Evolutionary conservation across 2,329 filamentous ascomycete genomes (phyloP), one percentile per base, ranked within the genome.

Genomic region (Sporothrix globosa): DNA sequence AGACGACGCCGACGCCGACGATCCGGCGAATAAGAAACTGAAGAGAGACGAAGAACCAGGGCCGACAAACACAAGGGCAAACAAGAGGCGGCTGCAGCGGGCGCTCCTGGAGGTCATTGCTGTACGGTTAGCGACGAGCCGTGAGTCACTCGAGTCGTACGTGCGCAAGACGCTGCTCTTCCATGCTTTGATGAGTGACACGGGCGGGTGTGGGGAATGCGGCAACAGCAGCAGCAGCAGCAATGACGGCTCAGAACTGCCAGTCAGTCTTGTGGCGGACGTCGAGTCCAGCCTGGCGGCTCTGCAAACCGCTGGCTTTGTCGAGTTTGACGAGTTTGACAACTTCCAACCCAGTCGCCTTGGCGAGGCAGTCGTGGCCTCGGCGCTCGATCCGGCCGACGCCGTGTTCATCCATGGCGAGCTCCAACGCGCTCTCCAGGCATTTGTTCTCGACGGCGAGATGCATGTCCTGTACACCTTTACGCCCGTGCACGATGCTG

Each of bases 391-490:
- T 67, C 91, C 91, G 0, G 90, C 92, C 71, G 91, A 93, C 74
- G 91, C 91, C 0, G 79, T 92, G 0, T 93, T 93, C 74, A 84
- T 93, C 21, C 83, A 93, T 74, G 83, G 87, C 60, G 91, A 94
- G 77, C 82, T 93, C 63, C 84, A 84, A 70, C 85, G 85, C 74
- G 90, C 91, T 0, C 82, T 93, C 2, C 83, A 86, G 72, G 90
- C 89, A 1, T 93, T 94, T 75, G 91, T 93, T 14, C 89, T 94
- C 86, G 91, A 93, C 76, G 89, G 90, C 4, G 91, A 94, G 73
- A 90, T 94, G 88, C 91, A 93, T 75, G 85, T 92, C 14, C 84
- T 93, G 61, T 94, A 93, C 77, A 88, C 88, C 50, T 93, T 93
- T 73, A 93, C 91, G 0, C 91, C 91, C 0, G 85, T 93, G 2